Evolutionary conservation across 768 basidiomycete species (phyloP).

Genomic region (Asterophora parasitica): DNA sequence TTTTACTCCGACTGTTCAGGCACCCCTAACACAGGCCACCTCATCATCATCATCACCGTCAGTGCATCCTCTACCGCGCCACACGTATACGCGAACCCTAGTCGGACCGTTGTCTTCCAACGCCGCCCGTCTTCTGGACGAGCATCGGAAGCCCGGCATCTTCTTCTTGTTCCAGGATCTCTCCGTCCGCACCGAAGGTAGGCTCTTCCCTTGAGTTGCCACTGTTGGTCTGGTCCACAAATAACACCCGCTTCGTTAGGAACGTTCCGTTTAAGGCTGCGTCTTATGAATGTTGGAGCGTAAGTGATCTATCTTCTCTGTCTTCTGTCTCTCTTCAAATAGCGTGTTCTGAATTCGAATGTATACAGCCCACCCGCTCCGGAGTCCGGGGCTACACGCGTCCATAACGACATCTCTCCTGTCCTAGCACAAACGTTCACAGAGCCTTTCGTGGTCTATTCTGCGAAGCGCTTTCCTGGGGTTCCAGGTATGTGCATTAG

Average conservation of each 20-base stretch:
- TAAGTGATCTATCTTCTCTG: constrained; percentile 44
- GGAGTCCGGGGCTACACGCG: constrained; percentile 56
- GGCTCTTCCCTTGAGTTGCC: constrained; percentile 12
- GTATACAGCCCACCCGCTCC: constrained; percentile 63
- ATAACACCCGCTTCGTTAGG: constrained; percentile 39
- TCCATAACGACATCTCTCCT: constrained; percentile 67
- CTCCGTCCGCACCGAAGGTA: constrained; percentile 89
- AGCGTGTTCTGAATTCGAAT: not conserved
- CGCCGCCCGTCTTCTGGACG: constrained; percentile 79
- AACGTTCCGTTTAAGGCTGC: constrained; percentile 78
- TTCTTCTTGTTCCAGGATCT: constrained; percentile 96
- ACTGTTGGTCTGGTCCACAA: not conserved
- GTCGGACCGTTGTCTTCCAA: constrained; percentile 87
- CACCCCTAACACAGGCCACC: constrained; percentile 8
- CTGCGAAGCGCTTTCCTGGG: constrained; percentile 92
- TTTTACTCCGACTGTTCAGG: constrained; percentile 14
- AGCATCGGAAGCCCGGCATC: constrained; percentile 80
- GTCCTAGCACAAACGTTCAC: constrained; percentile 84
- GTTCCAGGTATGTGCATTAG: constrained; percentile 64
- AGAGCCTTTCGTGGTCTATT: constrained; percentile 80
- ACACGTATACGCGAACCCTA: constrained; percentile 80
- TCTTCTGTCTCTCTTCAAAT: not conserved
- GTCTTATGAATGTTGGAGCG: constrained; percentile 89
- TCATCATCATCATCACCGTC: constrained; percentile 14
- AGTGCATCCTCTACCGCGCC: constrained; percentile 44